A percentile compares a stretch with the other conserved stretches of the same genome.
These are phyloP conservation scores for Kodamaea sp. DNA, from an alignment of 1,139 yeast species.

Conservation along the genomic window DNA sequence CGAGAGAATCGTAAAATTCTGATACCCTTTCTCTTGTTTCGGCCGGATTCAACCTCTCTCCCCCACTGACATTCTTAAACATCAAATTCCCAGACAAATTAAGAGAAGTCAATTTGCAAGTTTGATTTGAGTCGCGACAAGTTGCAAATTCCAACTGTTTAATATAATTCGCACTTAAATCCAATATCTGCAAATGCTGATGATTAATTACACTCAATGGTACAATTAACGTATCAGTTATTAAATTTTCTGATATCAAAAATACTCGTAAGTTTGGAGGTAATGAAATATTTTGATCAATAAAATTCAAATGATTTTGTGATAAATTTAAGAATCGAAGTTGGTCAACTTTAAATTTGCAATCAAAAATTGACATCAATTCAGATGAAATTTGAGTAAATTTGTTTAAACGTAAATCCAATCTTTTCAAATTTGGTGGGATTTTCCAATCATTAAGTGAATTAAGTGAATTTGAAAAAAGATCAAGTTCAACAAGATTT, in stretches of 20 bases:
- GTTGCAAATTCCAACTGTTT: slow-evolving; percentile 4
- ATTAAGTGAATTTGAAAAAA: slow-evolving; percentile 22
- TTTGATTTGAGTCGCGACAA: background rate
- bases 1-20: slow-evolving; percentile 24
- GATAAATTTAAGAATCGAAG: slow-evolving; percentile 8
- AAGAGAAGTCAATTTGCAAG: slow-evolving; percentile 12
- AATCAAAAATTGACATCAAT: slow-evolving; percentile 7
- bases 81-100: slow-evolving; percentile 21
- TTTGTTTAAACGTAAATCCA: slow-evolving; percentile 25
- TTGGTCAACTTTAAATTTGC: background rate
- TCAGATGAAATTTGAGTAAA: slow-evolving; percentile 10
- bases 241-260: slow-evolving; percentile 7
- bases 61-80: slow-evolving; percentile 8
- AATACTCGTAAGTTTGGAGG: slow-evolving; percentile 6
- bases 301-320: slow-evolving; percentile 14
- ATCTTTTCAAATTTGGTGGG: slow-evolving; percentile 20
- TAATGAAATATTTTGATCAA: slow-evolving; percentile 15
- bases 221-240: slow-evolving; percentile 5
- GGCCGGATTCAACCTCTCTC: slow-evolving; percentile 1
- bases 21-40: slow-evolving; percentile 13
- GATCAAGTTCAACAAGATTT: slow-evolving; percentile 22
- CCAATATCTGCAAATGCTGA: slow-evolving; percentile 16
- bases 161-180: slow-evolving; percentile 22
- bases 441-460: slow-evolving; percentile 22
- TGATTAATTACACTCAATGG: slow-evolving; percentile 7